phyloP scores from a whole-genome alignment of 352 stramenopile species.

The Pythium catenulatum region DNA sequence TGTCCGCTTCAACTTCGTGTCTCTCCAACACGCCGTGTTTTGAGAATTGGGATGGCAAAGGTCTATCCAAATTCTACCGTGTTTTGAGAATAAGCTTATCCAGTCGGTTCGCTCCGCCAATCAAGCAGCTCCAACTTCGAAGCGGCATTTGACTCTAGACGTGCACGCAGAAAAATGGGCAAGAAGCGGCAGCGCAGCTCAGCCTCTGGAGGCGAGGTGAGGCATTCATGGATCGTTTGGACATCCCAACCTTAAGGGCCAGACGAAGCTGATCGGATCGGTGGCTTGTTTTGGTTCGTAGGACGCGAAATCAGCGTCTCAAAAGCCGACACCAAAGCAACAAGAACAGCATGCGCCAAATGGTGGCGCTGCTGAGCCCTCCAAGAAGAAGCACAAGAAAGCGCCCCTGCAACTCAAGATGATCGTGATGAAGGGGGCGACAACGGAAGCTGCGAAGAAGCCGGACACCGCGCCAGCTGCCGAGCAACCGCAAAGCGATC shows the following conservation, averaged over 20 bases:
- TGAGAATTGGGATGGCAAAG: constrained; percentile 6
- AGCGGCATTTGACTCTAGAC: background rate
- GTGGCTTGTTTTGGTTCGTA: background rate
- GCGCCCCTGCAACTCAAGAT: constrained; percentile 59
- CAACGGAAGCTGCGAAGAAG: constrained; percentile 60
- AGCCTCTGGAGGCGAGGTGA: constrained; percentile 27
- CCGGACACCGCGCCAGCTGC: background rate
- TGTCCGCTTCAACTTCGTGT: constrained; percentile 22
- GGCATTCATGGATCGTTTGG: background rate
- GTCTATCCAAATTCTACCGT: constrained; percentile 30
- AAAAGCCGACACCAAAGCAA: constrained; percentile 9
- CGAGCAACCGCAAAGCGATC: background rate
- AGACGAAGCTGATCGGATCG: background rate
- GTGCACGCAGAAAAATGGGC: constrained; percentile 33
- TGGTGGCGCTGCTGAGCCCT: background rate
- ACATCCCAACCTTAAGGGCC: background rate
- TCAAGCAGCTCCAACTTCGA: constrained; percentile 22
- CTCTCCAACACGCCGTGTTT: constrained; percentile 16
- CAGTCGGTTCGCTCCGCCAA: constrained; percentile 35
- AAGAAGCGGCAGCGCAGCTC: constrained; percentile 58
- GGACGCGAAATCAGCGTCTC: background rate
- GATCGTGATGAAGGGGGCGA: constrained; percentile 51
- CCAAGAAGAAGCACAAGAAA: constrained; percentile 61
- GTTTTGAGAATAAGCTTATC: constrained; percentile 42
- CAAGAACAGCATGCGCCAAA: constrained; percentile 2